Evolutionary conservation across 2,329 filamentous ascomycete species (phyloP), one percentile per base, ranked within the genome.

Genomic region (Diaporthe velutina): DNA sequence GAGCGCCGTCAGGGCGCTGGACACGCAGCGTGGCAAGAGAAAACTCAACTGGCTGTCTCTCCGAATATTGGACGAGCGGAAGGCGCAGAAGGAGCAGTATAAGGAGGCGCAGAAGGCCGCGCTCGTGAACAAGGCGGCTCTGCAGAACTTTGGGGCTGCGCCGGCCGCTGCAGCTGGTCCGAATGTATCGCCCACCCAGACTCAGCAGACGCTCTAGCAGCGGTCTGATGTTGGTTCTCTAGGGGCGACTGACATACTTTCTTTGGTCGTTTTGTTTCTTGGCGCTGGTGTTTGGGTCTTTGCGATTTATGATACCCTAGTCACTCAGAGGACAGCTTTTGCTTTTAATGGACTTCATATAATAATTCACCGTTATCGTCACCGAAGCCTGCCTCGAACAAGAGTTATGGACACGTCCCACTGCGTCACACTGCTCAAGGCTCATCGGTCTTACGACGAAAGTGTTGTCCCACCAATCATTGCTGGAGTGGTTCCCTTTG

Each of bases 11-110:
- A 77, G 75, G 68, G 82, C 83, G 74, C 82, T 84, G 0, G 83
- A 84, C 76, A 80, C 79, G 64, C 79, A 84, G 66, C 83, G 83
- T 35, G 80, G 82, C 35, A 81, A 81, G 1, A 80, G 82, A 9
- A 83, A 81, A 28, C 83, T 84, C 66, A 83, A 84, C 77, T 84
- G 83, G 76, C 76, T 84, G 52, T 83, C 83, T 25, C 80, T 82
- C 25, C 79, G 82, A 77, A 74, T 84, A 35, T 80, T 83, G 64
- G 82, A 83, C 45, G 81, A 83, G 77, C 80, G 81, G 17, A 84
- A 83, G 72, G 82, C 83, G 38, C 73, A 75, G 68, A 77, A 76
- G 74, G 75, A 75, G 33, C 66, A 74, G 42, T 77, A 77, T 60
- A 78, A 75, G 67, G 76, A 66, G 19, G 77, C 77, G 7, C 74